Base-by-base conservation (phyloP, 2,329 filamentous ascomycete species). In the Rhynchosporium agropyri region DNA sequence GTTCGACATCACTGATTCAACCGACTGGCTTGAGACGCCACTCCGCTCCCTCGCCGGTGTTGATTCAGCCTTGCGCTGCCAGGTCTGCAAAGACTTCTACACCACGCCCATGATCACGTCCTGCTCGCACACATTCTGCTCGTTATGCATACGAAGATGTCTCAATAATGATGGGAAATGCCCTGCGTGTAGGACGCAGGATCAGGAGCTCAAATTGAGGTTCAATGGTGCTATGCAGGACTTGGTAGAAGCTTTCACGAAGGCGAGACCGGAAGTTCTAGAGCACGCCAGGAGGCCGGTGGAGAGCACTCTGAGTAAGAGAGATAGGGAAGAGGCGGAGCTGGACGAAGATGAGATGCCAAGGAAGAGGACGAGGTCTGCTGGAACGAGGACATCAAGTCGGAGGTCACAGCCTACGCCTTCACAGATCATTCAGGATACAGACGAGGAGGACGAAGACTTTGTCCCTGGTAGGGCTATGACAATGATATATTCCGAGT, bases 51-150 rank as follows among this genome's bases (percentile, higher is more conserved):
- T 96, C 60, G 81, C 86, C 54, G 79, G 84, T 13, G 85, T 99
- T 66, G 95, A 99, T 73, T 87, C 89, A 64, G 87, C 92, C 3
- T 82, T 99, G 26, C 91, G 95, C 70, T 99, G 95, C 77, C 91
- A 98, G 77, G 90, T 99, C 64, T 99, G 95, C 84, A 98, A 98
- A 75, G 96, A 99, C 76, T 96, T 98, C 77, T 98, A 91, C 79
- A 87, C 87, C 65, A 96, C 92, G 57, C 95, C 95, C 0, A 95
- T 99, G 85, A 89, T 97, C 66, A 99, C 95, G 0, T 90, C 91
- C 1, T 99, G 95, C 78, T 90, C 87, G 60, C 95, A 99, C 75
- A 98, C 95, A 0, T 99, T 99, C 74, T 99, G 95, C 81, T 97
- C 94, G 6, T 79, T 96, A 60, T 99, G 95, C 76, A 98, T 99